Evolutionary conservation across 106 monocot genomes (phyloP).

Genomic region (Platanthera guangdongensis): DNA sequence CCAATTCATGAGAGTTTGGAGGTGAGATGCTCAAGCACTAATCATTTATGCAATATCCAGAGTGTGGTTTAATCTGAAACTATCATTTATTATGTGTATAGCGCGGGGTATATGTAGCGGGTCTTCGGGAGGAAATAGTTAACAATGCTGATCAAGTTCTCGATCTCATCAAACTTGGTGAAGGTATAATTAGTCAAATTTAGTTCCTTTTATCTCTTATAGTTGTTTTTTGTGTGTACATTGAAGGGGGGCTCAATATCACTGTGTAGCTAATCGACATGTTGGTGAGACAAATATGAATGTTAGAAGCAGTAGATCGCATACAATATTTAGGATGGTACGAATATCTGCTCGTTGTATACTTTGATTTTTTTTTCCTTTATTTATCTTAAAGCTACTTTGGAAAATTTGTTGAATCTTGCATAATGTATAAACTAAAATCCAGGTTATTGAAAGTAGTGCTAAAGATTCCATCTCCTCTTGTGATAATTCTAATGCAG

Average conservation of each 20-base stretch:
- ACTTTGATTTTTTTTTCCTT: background rate
- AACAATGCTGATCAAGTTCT: slow-evolving; percentile 80
- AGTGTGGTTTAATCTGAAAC: background rate
- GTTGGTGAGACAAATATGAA: slow-evolving; percentile 99
- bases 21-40: slow-evolving; percentile 19
- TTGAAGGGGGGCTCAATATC: background rate
- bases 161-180: slow-evolving; percentile 76
- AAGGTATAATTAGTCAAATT: slow-evolving; percentile 33
- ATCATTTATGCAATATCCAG: background rate
- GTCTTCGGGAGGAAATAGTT: slow-evolving; percentile 84
- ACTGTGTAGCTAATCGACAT: slow-evolving; percentile 68
- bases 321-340: slow-evolving; percentile 98
- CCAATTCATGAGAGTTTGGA: slow-evolving; percentile 91
- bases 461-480: slow-evolving; percentile 33
- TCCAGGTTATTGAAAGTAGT: slow-evolving; percentile 93
- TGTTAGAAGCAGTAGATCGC: slow-evolving; percentile 83
- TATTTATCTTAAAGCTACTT: background rate
- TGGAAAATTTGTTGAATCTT: background rate
- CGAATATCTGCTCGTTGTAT: background rate
- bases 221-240: background rate
- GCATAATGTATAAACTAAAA: background rate
- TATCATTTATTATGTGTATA: slow-evolving; percentile 11
- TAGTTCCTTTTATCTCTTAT: background rate
- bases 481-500: slow-evolving; percentile 32
- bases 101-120: slow-evolving; percentile 85